Base-by-base conservation (phyloP, 2,329 filamentous ascomycete species). In the Colletotrichum lini region DNA sequence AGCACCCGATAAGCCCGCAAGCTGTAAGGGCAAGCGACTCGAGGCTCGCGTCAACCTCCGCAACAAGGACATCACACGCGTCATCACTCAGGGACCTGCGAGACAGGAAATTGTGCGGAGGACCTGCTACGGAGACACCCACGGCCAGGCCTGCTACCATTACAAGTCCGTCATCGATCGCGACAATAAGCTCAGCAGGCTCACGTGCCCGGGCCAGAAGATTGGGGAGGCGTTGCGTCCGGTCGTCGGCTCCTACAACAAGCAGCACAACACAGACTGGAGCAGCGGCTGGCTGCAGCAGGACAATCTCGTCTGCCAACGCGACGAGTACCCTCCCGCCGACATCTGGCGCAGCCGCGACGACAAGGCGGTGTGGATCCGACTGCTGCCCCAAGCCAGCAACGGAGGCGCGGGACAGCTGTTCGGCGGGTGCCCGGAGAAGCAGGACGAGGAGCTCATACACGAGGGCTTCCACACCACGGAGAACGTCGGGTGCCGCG, bases 311-410 rank as follows among this genome's bases (percentile, higher is more conserved):
- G 21, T 16, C 13, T 69, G 66, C 59, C 44, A 69, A 54, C 66
- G 66, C 18, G 66, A 69, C 26, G 66, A 69, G 52, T 69, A 47
- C 26, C 66, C 66, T 13, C 66, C 66, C 18, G 66, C 66, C 35
- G 38, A 23, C 15, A 64, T 69, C 49, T 69, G 66, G 66, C 66
- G 63, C 35, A 61, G 59, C 18, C 66, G 66, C 52, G 52, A 42
- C 38, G 40, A 47, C 26, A 38, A 23, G 7, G 50, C 50, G 50
- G 50, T 53, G 16, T 53, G 50, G 50, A 53, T 53, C 50, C 50
- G 50, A 53, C 50, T 53, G 50, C 50, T 53, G 50, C 50, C 50
- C 50, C 50, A 53, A n/a, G 26, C 26, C 50, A 35, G 7, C 26
- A 53, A 53, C 50, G 50, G 50, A 53, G 50, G 50, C 50, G 50